Base-by-base conservation (phyloP, 768 basidiomycete species). In the Lepiota brunneoincarnata region DNA sequence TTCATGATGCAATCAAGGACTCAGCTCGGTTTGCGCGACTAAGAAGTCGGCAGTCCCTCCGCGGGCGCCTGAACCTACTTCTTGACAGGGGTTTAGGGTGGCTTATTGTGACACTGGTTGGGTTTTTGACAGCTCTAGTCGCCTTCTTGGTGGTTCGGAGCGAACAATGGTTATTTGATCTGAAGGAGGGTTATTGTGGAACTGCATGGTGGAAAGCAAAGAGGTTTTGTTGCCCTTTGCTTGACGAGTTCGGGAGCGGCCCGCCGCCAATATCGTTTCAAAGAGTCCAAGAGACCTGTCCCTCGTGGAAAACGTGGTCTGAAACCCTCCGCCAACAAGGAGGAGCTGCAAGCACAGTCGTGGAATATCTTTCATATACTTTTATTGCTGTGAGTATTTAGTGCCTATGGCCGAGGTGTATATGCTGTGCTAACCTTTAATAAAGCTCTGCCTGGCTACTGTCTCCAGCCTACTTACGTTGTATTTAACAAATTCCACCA, bases 1-100 rank as follows among this genome's bases (percentile, higher is more conserved):
- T 98, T 50, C 96, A 98, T 63, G 96, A 98, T 72, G 82, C 91
- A 37, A 92, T 98, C 74, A 95, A 97, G 69, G 93, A 96, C 64
- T 92, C 93, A 0, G 81, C 82, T 6, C 88, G 94, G 24, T 87
- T 89, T 59, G 81, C 87, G 31, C 79, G 82, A 46, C 75, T 96
- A 15, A 77, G 91, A 56, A 79, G 73, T 45, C 80, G 84, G 53
- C 86, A 82, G 61, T 91, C 93, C 1, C 15, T 85, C 31, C 81
- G 89, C 17, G 86, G 90, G 1, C 80, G 77, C 35, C 57, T 88
- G 26, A 78, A 78, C 18, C 80, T 89, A 24, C 70, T 74, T 9
- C 69, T 86, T 51, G 94, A 96, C 71, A 84, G 89, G 60, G 83
- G 83, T 59, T 70, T 93, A 47, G 94, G 94, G 3, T 92, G 95